Evolutionary conservation across 768 basidiomycete species (phyloP).

Genomic region (Termitomyces sp.): DNA sequence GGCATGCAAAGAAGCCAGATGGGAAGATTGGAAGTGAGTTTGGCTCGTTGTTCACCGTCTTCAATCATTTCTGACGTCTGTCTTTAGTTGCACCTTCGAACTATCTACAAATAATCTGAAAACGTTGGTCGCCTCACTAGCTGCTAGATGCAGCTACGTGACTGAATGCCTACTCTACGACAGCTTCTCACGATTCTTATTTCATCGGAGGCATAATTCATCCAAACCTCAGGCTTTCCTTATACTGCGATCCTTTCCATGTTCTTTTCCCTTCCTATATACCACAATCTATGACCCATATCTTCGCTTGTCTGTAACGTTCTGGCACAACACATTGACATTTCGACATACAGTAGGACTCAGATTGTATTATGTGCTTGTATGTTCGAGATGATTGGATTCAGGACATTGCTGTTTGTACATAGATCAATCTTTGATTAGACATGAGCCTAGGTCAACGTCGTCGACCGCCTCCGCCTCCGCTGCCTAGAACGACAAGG

Average conservation of each 20-base stretch:
- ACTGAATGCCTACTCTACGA: conserved; percentile 18
- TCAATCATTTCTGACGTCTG: conserved; percentile 8
- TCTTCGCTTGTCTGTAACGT: not conserved
- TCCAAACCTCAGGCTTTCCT: conserved; percentile 1
- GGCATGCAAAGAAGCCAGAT: conserved; percentile 82
- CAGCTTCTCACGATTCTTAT: conserved; percentile 12
- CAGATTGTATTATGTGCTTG: conserved; percentile 14
- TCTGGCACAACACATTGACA: conserved; percentile 3
- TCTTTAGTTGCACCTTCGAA: conserved; percentile 77
- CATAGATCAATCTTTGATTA: conserved; percentile 8
- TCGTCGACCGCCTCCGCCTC: conserved; percentile 54
- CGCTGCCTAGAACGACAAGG: conserved; percentile 71
- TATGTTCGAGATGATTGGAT: conserved; percentile 8
- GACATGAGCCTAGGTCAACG: conserved; percentile 9
- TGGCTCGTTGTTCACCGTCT: not conserved
- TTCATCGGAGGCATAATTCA: conserved; percentile 4
- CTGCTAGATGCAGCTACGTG: conserved; percentile 9
- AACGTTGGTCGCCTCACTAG: conserved; percentile 1
- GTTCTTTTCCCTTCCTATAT: conserved; percentile 9
- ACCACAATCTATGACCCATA: conserved; percentile 11
- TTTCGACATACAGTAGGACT: conserved; percentile 11
- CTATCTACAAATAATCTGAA: conserved; percentile 76
- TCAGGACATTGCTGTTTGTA: conserved; percentile 10
- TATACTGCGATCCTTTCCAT: conserved; percentile 5
- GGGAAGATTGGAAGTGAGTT: conserved; percentile 75